phyloP scores from a whole-genome alignment of 1,284 basidiomycete species.

The Ceratorhiza oryzae-sativae region DNA sequence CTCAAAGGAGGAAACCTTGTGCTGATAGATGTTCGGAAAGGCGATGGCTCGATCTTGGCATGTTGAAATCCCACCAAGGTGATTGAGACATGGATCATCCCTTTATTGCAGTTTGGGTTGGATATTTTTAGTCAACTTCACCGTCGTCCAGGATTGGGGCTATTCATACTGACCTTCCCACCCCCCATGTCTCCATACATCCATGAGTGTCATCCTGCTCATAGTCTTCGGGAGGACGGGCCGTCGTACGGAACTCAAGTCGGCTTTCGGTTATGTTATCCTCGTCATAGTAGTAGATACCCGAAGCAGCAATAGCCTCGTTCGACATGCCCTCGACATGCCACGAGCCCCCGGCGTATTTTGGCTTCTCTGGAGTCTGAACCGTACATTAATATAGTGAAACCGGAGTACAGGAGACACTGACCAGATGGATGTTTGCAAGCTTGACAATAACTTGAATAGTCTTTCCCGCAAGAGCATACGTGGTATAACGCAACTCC shows the following conservation, averaged over 20 bases:
- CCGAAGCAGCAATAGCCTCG: slow-evolving; percentile 58
- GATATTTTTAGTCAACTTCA: too few relatives aligned
- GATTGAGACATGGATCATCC: slow-evolving; percentile 37
- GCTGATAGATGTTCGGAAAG: slow-evolving; percentile 59
- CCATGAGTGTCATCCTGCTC: slow-evolving; percentile 24
- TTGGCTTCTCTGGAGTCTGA: slow-evolving; percentile 54
- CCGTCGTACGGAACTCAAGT: slow-evolving; percentile 34
- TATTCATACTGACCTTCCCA: slow-evolving; percentile 17
- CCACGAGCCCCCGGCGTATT: slow-evolving; percentile 51
- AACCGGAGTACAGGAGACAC: neutral
- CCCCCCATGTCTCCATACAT: slow-evolving; percentile 29
- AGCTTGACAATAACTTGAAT: slow-evolving; percentile 62
- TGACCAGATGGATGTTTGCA: slow-evolving; percentile 55
- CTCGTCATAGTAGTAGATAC: slow-evolving; percentile 52
- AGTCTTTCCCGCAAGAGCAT: slow-evolving; percentile 44
- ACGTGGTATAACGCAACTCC: slow-evolving; percentile 43
- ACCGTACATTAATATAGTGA: neutral
- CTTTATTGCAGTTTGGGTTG: neutral
- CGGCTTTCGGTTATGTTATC: slow-evolving; percentile 40
- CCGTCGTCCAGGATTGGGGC: too few relatives aligned
- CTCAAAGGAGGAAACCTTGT: slow-evolving; percentile 55
- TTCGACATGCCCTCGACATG: slow-evolving; percentile 55
- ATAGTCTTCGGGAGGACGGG: neutral
- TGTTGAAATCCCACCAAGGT: slow-evolving; percentile 52
- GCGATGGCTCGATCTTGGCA: slow-evolving; percentile 53